Evolutionary conservation across 2,329 filamentous ascomycete genomes (phyloP).

Genomic region (Escovopsis sp.): DNA sequence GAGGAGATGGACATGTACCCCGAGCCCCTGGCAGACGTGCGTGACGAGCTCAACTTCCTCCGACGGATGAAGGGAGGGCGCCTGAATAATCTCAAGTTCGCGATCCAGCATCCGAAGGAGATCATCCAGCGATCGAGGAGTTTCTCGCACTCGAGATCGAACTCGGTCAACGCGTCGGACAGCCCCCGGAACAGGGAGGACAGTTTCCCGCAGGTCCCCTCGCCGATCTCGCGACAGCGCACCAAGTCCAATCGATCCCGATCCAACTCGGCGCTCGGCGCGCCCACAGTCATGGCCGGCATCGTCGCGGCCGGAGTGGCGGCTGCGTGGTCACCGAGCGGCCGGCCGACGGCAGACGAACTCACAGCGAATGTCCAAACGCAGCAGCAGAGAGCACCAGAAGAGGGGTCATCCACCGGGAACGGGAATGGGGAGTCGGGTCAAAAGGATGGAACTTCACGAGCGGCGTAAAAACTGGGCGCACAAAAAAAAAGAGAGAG

Average conservation of each 20-base stretch:
- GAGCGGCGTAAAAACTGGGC: slow-evolving; percentile 10
- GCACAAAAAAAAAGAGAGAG: too few relatives aligned
- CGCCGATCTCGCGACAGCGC: slow-evolving; percentile 46
- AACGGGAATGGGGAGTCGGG: not conserved
- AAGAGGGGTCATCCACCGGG: slow-evolving; percentile 7
- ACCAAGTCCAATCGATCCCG: slow-evolving; percentile 53
- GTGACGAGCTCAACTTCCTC: slow-evolving; percentile 68
- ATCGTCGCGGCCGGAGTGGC: slow-evolving; percentile 65
- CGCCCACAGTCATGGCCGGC: slow-evolving; percentile 69
- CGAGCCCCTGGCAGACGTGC: slow-evolving; percentile 56
- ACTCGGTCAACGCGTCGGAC: slow-evolving; percentile 43
- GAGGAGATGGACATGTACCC: slow-evolving; percentile 58
- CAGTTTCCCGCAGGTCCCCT: slow-evolving; percentile 35
- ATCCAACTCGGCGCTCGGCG: slow-evolving; percentile 57
- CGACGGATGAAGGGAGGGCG: slow-evolving; percentile 70
- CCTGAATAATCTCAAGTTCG: slow-evolving; percentile 67
- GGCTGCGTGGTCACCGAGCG: slow-evolving; percentile 61
- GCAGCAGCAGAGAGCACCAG: slow-evolving; percentile 4
- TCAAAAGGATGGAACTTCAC: slow-evolving; percentile 12
- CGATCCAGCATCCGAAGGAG: slow-evolving; percentile 60
- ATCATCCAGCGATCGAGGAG: slow-evolving; percentile 46
- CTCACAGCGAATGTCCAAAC: slow-evolving; percentile 7
- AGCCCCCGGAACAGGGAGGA: slow-evolving; percentile 46
- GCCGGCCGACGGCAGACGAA: slow-evolving; percentile 24
- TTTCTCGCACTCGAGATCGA: slow-evolving; percentile 49